Base-by-base conservation (phyloP, 2,329 filamentous ascomycete genomes). In the Ceratocystis papillata region DNA sequence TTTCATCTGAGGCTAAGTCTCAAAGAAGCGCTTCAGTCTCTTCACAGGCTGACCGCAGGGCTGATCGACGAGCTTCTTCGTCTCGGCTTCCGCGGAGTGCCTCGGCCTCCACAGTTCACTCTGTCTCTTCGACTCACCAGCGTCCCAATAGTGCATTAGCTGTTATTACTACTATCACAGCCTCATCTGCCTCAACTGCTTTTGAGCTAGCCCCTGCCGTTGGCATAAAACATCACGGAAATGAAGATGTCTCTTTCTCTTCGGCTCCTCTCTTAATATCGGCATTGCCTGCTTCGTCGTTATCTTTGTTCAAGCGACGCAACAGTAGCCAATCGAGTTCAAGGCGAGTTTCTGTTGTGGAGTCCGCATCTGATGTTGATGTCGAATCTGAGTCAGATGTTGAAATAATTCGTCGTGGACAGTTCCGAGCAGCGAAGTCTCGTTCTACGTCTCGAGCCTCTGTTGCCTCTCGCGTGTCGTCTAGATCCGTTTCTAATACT, bases 31-130 rank as follows among this genome's bases (percentile, higher is more conserved):
- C 44, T 3, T 63, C 61, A 12, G 46, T 41, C 12, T 63, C 61
- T 6, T 63, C 61, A 17, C 61, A 50, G 41, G 44, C 44, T 37
- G 44, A 63, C 44, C 61, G 6, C 17, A 63, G 10, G 33, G 25
- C 61, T 10, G 46, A 48, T 20, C 22, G 41, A 25, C 8, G 20
- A 46, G 5, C 20, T 6, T 50, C 44, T 25, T 63, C 44, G 10
- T 48, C 61, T 33, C 41, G 15, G 5, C 10, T 50, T 6, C 41
- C 44, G 12, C 65, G 65, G n/a, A 64, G 65, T 15, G 53, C 44
- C 8, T 67, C 65, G 1, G 20, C 65, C 28, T 67, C 65, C 12
- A 67, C 65, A 12, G 59, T 64, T 41, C 61, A 64, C 30, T 67
- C 65, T 12, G 46, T 41, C 37, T n/a, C 30, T 15, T 67, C 65